Percentiles rank a stretch among this genome's conserved stretches.
phyloP scores from a whole-genome alignment of 176 grass and related monocot species.

The Oryza glaberrima region DNA sequence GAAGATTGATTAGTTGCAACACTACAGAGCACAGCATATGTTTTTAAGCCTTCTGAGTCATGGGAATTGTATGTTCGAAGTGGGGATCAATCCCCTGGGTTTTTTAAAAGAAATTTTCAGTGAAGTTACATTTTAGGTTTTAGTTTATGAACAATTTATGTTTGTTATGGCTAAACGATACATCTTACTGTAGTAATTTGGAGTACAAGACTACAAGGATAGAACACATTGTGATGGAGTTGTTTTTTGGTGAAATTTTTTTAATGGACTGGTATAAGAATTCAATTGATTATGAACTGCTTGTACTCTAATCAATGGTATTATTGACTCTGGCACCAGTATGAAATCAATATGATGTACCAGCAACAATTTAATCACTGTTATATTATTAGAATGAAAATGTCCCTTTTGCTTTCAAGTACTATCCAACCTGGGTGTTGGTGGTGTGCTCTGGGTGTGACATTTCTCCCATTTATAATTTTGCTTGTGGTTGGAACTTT shows the following conservation, averaged over 20 bases:
- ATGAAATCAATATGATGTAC: neutral
- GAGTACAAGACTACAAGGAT: conserved; percentile 1
- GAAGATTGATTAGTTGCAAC: conserved; percentile 59
- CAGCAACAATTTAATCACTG: conserved; percentile 2
- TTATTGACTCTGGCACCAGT: neutral
- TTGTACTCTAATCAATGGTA: conserved; percentile 17
- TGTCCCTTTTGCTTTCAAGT: neutral
- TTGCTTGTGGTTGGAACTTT: neutral
- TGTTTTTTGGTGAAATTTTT: conserved; percentile 12
- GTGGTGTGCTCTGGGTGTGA: neutral
- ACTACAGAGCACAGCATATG: conserved; percentile 24
- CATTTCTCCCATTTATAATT: neutral
- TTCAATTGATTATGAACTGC: conserved; percentile 41
- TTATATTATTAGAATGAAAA: neutral
- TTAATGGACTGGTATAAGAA: conserved; percentile 26
- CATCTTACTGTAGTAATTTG: conserved; percentile 22
- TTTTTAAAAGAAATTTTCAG: conserved; percentile 9
- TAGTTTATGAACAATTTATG: conserved; percentile 36
- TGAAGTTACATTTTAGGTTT: conserved; percentile 39
- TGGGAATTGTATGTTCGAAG: conserved; percentile 49
- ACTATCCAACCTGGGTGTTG: neutral
- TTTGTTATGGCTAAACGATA: conserved; percentile 49
- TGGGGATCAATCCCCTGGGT: conserved; percentile 39
- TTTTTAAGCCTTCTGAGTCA: conserved; percentile 1
- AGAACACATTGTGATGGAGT: conserved; percentile 36